Conservation (phyloP, 2,329 filamentous ascomycete species). For the Penicillium sp. region DNA sequence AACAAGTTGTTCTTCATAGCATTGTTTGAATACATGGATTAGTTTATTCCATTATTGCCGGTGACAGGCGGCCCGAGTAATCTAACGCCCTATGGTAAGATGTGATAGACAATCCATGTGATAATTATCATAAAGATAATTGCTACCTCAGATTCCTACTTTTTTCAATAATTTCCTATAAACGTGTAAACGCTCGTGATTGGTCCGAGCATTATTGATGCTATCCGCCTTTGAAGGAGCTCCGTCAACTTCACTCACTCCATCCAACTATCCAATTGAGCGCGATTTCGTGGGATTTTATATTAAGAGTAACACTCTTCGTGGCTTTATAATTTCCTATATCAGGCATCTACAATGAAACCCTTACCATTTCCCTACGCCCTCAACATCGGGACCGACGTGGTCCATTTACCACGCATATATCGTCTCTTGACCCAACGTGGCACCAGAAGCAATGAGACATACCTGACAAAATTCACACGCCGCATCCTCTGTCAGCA, state of each 20-base stretch:
- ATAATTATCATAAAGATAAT: not conserved
- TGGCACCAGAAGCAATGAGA: constrained; percentile 25
- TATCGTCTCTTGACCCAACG: constrained; percentile 51
- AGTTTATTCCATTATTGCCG: not conserved
- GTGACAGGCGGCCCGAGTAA: not conserved
- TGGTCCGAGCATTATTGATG: constrained; percentile 12
- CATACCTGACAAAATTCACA: constrained; percentile 33
- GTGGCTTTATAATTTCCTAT: not conserved
- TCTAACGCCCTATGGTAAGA: not conserved
- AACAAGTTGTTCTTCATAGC: not conserved
- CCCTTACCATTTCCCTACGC: constrained; percentile 57
- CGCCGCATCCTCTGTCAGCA: constrained; percentile 38
- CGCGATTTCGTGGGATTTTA: not conserved
- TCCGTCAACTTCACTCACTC: not conserved
- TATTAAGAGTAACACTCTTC: not conserved
- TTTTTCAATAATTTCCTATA: not conserved
- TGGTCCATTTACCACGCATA: constrained; percentile 68
- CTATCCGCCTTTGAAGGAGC: not conserved
- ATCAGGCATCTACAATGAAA: constrained; percentile 25
- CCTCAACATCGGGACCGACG: constrained; percentile 71
- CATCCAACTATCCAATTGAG: not conserved
- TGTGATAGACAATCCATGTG: not conserved
- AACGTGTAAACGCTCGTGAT: constrained; percentile 2
- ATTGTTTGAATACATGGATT: not conserved
- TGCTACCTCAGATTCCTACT: not conserved